phyloP scores from a whole-genome alignment of 2,329 filamentous ascomycete species.

The Beauveria asiatica region DNA sequence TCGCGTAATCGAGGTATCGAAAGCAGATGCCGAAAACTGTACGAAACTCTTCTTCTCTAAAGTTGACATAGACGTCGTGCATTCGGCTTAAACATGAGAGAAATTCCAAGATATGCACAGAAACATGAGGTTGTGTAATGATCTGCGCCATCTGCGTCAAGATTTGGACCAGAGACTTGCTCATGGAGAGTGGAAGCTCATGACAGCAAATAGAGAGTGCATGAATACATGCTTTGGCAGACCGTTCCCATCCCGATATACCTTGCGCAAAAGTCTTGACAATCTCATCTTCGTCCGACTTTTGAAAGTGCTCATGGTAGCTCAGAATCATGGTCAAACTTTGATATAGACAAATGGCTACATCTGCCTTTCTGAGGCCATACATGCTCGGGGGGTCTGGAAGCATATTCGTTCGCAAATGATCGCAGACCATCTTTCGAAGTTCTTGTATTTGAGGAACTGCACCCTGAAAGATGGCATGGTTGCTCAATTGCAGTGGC shows the following conservation, averaged over 20 bases:
- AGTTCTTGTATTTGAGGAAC: slow-evolving; percentile 68
- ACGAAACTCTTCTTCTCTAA: slow-evolving; percentile 84
- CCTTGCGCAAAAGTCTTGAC: slow-evolving; percentile 80
- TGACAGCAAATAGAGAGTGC: slow-evolving; percentile 92
- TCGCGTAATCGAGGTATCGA: slow-evolving; percentile 81
- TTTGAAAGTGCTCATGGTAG: slow-evolving; percentile 78
- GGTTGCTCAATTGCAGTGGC: slow-evolving; percentile 81
- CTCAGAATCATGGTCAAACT: slow-evolving; percentile 80
- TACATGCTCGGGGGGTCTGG: slow-evolving; percentile 73
- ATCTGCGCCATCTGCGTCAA: slow-evolving; percentile 92
- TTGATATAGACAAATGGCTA: slow-evolving; percentile 82
- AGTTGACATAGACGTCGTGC: slow-evolving; percentile 77
- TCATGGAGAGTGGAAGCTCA: slow-evolving; percentile 80
- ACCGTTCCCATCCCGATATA: slow-evolving; percentile 75
- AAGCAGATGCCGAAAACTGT: slow-evolving; percentile 94
- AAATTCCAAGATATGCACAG: slow-evolving; percentile 93
- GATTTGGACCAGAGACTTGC: slow-evolving; percentile 76
- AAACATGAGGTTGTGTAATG: slow-evolving; percentile 85
- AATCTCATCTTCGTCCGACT: slow-evolving; percentile 80
- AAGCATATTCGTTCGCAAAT: slow-evolving; percentile 68
- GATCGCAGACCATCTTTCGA: slow-evolving; percentile 69
- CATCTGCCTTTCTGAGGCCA: slow-evolving; percentile 76
- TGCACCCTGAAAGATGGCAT: slow-evolving; percentile 69
- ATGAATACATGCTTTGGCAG: slow-evolving; percentile 88
- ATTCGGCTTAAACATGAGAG: slow-evolving; percentile 80